A percentile compares a stretch with the other conserved stretches of the same genome.
These are phyloP conservation scores for Fraxinus albicans DNA, from an alignment of 305 asterid genomes.

Conservation along the genomic window DNA sequence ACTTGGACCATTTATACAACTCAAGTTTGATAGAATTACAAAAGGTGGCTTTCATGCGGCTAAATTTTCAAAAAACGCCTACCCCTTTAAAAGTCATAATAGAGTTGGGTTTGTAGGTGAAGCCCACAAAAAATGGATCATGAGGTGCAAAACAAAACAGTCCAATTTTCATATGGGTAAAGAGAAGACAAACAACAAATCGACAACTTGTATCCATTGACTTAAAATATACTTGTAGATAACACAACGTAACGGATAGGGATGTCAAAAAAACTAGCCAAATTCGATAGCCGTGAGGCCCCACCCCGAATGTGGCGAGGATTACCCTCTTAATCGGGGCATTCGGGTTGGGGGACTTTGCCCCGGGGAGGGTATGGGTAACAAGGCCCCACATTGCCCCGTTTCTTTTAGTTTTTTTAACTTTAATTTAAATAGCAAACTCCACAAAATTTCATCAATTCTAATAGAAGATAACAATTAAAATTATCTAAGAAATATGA, in stretches of 20 bases:
- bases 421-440: too few species aligned
- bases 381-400: background rate
- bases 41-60: slow-evolving; percentile 19
- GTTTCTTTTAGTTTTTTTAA: too few species aligned
- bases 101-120: slow-evolving; percentile 21
- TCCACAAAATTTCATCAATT: too few species aligned
- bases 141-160: background rate
- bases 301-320: background rate
- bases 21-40: slow-evolving; percentile 17
- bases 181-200: slow-evolving; percentile 5
- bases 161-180: background rate
- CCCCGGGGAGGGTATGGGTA: background rate
- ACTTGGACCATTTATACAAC: slow-evolving; percentile 32
- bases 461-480: too few species aligned
- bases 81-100: background rate
- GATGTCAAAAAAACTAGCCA: background rate
- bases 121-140: slow-evolving; percentile 22
- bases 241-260: background rate
- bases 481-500: background rate
- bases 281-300: background rate
- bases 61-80: slow-evolving; percentile 1
- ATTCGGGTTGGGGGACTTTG: background rate
- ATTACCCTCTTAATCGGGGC: background rate
- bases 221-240: background rate
- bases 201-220: slow-evolving; percentile 33